These are phyloP conservation scores for Trichoderma endophyticum DNA, from an alignment of 2,329 filamentous ascomycete genomes.

Conservation along the genomic window DNA sequence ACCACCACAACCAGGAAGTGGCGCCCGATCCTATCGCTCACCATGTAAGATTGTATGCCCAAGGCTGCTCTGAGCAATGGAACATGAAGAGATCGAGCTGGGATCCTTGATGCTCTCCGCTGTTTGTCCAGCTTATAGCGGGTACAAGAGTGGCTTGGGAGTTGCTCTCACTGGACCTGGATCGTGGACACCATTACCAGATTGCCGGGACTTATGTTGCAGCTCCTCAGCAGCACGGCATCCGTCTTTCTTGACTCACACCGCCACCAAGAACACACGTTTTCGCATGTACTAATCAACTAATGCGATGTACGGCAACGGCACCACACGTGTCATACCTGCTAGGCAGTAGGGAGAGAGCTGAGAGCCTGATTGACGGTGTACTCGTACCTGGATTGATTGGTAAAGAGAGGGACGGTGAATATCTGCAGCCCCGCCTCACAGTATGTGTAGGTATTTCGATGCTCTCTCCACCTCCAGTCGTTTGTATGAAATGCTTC, in stretches of 20 bases:
- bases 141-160: slow-evolving; percentile 2
- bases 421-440: slow-evolving; percentile 8
- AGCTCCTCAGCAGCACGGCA: slow-evolving; percentile 16
- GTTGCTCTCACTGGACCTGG: slow-evolving; percentile 6
- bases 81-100: neutral
- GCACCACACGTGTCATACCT: neutral
- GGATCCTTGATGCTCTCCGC: neutral
- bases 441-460: neutral
- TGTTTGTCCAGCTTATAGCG: neutral
- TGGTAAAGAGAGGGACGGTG: neutral
- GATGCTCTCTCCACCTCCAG: neutral
- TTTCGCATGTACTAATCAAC: neutral
- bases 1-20: neutral
- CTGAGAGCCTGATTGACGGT: neutral
- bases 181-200: slow-evolving; percentile 20
- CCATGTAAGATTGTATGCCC: neutral
- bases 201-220: slow-evolving; percentile 20
- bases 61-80: neutral
- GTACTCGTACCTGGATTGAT: neutral
- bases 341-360: neutral
- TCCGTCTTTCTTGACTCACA: slow-evolving; percentile 12
- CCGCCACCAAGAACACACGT: neutral
- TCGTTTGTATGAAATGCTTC: neutral
- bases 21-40: neutral
- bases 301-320: neutral